Percentiles rank a stretch among this genome's conserved stretches.
Conservation (phyloP, 805 yeast species). For the Monosporozyma solicola region DNA sequence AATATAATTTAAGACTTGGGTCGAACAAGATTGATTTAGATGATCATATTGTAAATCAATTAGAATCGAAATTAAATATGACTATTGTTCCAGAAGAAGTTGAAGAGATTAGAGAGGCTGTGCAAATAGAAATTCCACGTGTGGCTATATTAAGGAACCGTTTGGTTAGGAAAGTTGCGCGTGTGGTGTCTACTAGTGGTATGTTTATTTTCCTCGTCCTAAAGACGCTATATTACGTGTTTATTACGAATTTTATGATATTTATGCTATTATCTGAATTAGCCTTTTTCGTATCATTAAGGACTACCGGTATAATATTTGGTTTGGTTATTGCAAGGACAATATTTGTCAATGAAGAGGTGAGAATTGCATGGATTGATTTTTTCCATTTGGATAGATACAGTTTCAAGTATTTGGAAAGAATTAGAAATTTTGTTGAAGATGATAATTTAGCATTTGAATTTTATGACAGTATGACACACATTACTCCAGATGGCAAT, state of each 20-base stretch:
- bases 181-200: neutral
- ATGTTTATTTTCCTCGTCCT: slow-evolving; percentile 8
- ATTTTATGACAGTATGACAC: neutral
- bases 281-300: slow-evolving; percentile 12
- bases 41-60: slow-evolving; percentile 7
- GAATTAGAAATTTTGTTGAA: neutral
- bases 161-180: neutral
- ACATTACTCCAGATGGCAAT: neutral
- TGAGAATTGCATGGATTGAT: slow-evolving; percentile 23
- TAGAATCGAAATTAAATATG: slow-evolving; percentile 10
- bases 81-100: neutral
- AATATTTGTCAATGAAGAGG: slow-evolving; percentile 17
- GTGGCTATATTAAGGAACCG: neutral
- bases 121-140: neutral
- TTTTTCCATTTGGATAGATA: slow-evolving; percentile 10
- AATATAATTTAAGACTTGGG: slow-evolving; percentile 7
- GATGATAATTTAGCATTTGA: neutral
- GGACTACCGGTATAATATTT: slow-evolving; percentile 10
- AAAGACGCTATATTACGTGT: slow-evolving; percentile 16
- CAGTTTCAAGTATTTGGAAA: slow-evolving; percentile 4
- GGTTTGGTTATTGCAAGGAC: slow-evolving; percentile 12
- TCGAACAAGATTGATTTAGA: slow-evolving; percentile 12
- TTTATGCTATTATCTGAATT: slow-evolving; percentile 16
- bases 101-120: neutral
- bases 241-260: slow-evolving; percentile 16